Conservation (phyloP, 2,329 filamentous ascomycete species). For the Metarhizium anisopliae region DNA sequence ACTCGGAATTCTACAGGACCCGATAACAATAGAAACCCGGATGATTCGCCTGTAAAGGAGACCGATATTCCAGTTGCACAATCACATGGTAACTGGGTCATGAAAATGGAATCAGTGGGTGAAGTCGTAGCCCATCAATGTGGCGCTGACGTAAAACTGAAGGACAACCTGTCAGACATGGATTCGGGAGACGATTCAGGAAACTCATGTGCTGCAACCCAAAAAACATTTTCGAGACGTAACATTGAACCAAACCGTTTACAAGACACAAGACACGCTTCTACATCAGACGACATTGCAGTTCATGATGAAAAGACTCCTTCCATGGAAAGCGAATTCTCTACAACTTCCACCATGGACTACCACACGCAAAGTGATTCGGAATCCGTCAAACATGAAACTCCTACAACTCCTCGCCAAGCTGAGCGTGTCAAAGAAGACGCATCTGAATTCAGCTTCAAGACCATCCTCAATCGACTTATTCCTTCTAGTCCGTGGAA, state of each 20-base stretch:
- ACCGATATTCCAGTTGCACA: neutral
- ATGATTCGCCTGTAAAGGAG: neutral
- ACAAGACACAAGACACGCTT: neutral
- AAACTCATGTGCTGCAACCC: neutral
- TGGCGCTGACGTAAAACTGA: neutral
- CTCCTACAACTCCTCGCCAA: neutral
- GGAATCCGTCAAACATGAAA: neutral
- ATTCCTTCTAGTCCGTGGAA: conserved; percentile 17
- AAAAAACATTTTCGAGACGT: neutral
- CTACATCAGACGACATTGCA: neutral
- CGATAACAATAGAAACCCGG: neutral
- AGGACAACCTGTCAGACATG: neutral
- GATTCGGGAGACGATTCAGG: neutral
- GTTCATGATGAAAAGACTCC: neutral
- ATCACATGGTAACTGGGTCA: neutral
- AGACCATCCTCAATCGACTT: conserved; percentile 13
- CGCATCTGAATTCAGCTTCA: conserved; percentile 12
- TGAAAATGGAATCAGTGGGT: neutral
- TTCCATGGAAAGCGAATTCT: neutral
- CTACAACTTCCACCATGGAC: neutral
- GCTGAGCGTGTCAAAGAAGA: conserved; percentile 1
- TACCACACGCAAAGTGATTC: neutral
- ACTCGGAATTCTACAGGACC: neutral
- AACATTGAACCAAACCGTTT: neutral
- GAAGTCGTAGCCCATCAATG: neutral